Evolutionary conservation across 805 yeast genomes (phyloP).

Genomic region (Candida glaebosa): DNA sequence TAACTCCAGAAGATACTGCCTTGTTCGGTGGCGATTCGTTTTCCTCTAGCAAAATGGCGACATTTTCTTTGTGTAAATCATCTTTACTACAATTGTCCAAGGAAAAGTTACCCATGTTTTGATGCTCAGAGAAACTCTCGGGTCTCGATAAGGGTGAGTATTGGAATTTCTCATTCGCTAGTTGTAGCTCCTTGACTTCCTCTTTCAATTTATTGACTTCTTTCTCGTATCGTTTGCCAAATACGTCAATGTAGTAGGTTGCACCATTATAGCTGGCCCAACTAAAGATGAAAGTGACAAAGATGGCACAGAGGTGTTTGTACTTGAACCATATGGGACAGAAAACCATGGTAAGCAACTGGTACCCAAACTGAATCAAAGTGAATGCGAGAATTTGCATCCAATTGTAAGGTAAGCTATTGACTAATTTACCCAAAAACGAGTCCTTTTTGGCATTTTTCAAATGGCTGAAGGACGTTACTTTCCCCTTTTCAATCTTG

Average conservation of each 20-base stretch:
- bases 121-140: slow-evolving; percentile 7
- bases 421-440: slow-evolving; percentile 71
- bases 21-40: not conserved
- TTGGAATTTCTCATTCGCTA: slow-evolving; percentile 17
- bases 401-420: slow-evolving; percentile 72
- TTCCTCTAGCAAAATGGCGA: not conserved
- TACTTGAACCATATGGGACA: slow-evolving; percentile 86
- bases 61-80: not conserved
- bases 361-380: slow-evolving; percentile 81
- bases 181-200: slow-evolving; percentile 67
- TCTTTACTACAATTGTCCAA: slow-evolving; percentile 1
- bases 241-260: slow-evolving; percentile 86
- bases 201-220: slow-evolving; percentile 69
- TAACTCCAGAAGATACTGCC: not conserved
- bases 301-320: slow-evolving; percentile 61
- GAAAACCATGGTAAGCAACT: slow-evolving; percentile 78
- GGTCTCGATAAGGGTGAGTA: slow-evolving; percentile 16
- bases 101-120: slow-evolving; percentile 4
- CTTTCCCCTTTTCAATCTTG: slow-evolving; percentile 79
- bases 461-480: slow-evolving; percentile 83
- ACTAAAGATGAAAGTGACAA: slow-evolving; percentile 68
- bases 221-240: slow-evolving; percentile 84
- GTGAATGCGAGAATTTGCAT: slow-evolving; percentile 88
- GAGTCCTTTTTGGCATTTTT: slow-evolving; percentile 66
- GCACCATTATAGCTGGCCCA: slow-evolving; percentile 92